Evolutionary conservation across 371 early-diverging fungal species (phyloP).

Genomic region (Mucor racemosus): DNA sequence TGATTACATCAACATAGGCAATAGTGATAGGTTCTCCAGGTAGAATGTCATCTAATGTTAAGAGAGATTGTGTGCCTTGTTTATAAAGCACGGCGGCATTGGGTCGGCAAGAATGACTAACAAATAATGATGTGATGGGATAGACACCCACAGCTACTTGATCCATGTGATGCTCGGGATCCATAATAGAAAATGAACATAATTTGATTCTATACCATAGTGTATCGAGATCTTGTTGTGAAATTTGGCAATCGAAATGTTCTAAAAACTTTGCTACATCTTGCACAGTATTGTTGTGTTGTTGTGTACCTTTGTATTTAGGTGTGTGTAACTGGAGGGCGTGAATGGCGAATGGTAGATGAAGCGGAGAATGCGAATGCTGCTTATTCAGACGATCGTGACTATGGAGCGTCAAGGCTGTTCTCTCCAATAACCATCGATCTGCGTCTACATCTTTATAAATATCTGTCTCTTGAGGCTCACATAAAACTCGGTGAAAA

Average conservation of each 20-base stretch:
- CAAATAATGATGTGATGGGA: slow-evolving; percentile 70
- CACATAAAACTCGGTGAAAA: slow-evolving; percentile 47
- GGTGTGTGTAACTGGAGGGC: slow-evolving; percentile 34
- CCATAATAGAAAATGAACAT: slow-evolving; percentile 25
- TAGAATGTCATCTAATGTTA: slow-evolving; percentile 65
- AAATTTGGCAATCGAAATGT: slow-evolving; percentile 20
- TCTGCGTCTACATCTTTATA: slow-evolving; percentile 48
- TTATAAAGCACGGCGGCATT: slow-evolving; percentile 71
- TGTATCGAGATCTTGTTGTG: slow-evolving; percentile 15
- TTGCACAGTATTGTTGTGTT: slow-evolving; percentile 11
- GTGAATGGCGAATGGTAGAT: slow-evolving; percentile 39
- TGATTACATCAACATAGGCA: slow-evolving; percentile 73
- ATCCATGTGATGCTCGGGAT: slow-evolving; percentile 63
- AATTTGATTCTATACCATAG: slow-evolving; percentile 26
- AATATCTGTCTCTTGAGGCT: slow-evolving; percentile 44
- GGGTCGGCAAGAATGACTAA: slow-evolving; percentile 86
- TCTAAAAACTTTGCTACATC: slow-evolving; percentile 19
- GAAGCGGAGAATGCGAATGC: slow-evolving; percentile 50
- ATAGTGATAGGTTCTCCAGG: slow-evolving; percentile 76
- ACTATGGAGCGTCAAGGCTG: slow-evolving; percentile 50
- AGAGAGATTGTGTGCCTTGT: slow-evolving; percentile 47
- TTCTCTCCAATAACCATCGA: slow-evolving; percentile 50
- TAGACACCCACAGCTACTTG: slow-evolving; percentile 75
- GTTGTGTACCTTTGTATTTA: neutral
- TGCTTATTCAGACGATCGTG: slow-evolving; percentile 56